Percentiles rank a stretch among this genome's conserved stretches.
These are phyloP conservation scores for Aspergillus proliferans DNA, from an alignment of 2,329 filamentous ascomycete genomes.

Conservation along the genomic window DNA sequence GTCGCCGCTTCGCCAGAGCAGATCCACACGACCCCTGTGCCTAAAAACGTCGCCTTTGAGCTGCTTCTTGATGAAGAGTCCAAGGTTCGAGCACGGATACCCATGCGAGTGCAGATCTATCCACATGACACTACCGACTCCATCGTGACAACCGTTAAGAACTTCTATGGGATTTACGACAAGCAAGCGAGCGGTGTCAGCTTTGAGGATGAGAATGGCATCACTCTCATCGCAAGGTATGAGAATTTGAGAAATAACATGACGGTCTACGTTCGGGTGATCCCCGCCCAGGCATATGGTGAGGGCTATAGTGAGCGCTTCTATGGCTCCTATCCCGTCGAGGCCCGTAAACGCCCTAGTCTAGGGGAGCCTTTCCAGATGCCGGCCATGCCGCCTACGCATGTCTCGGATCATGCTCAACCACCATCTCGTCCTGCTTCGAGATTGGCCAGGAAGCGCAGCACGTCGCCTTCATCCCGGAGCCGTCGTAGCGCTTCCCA, in stretches of 20 bases:
- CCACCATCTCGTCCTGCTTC: conserved; percentile 63
- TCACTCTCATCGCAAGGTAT: conserved; percentile 88
- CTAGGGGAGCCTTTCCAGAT: conserved; percentile 60
- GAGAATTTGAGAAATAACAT: conserved; percentile 93
- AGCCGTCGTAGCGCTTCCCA: conserved; percentile 73
- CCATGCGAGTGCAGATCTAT: conserved; percentile 74
- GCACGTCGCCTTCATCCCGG: conserved; percentile 65
- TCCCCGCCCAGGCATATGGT: conserved; percentile 52
- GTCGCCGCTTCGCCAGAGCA: conserved; percentile 26
- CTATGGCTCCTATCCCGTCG: conserved; percentile 44
- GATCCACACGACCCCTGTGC: conserved; percentile 31
- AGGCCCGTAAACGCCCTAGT: conserved; percentile 51
- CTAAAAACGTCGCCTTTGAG: conserved; percentile 61
- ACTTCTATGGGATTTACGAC: conserved; percentile 95
- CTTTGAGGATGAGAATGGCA: conserved; percentile 86
- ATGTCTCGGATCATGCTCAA: conserved; percentile 51
- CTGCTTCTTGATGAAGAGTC: conserved; percentile 54
- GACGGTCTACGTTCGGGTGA: conserved; percentile 86
- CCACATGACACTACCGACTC: conserved; percentile 95
- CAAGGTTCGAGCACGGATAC: conserved; percentile 55
- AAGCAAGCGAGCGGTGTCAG: conserved; percentile 75
- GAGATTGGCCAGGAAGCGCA: conserved; percentile 67
- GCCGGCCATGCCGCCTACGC: conserved; percentile 47
- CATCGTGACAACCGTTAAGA: conserved; percentile 97
- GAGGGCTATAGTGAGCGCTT: conserved; percentile 42